Base-by-base conservation (phyloP, 768 basidiomycete species). In the Tricholoma terreum region DNA sequence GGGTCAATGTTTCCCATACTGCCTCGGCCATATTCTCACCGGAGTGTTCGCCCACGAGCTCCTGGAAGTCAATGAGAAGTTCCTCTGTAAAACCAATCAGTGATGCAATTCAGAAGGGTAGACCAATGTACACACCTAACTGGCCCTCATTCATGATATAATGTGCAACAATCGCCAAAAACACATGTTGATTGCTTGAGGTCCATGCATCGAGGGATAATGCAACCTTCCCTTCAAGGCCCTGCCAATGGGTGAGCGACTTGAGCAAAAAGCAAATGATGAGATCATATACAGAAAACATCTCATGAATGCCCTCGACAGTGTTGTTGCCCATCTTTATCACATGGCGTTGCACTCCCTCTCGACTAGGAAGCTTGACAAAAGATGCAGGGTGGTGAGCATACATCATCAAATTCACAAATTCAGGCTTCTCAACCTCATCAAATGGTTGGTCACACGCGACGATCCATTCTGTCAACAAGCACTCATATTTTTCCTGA, bases 31-130 rank as follows among this genome's bases (percentile, higher is more conserved):
- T 63, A 52, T 71, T 70, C 22, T 62, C 63, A 7, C 70, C 65
- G 4, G 67, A 63, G 42, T 70, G 70, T 30, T 59, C 58, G 2
- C 69, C 67, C 14, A 68, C 36, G 4, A 71, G 54, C 55, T 71
- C 70, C 6, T 46, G 50, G 35, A 71, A 70, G 51, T 70, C 64
- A 38, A 70, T n/a, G n/a, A n/a, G n/a, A n/a, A n/a, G n/a, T n/a
- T n/a, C n/a, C n/a, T n/a, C n/a, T n/a, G n/a, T n/a, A n/a, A n/a
- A n/a, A n/a, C n/a, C n/a, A n/a, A n/a, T n/a, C n/a, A n/a, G n/a
- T n/a, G n/a, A n/a, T n/a, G n/a, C n/a, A n/a, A n/a, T n/a, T n/a
- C n/a, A n/a, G n/a, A n/a, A n/a, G n/a, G n/a, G n/a, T n/a, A n/a
- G 63, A 7, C 69, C 49, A 9, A 61, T 8, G 48, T 69, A 52